Percentiles rank a stretch among this genome's conserved stretches.
phyloP scores from a whole-genome alignment of 164 flowering plant species.

The Stephania cephalantha region DNA sequence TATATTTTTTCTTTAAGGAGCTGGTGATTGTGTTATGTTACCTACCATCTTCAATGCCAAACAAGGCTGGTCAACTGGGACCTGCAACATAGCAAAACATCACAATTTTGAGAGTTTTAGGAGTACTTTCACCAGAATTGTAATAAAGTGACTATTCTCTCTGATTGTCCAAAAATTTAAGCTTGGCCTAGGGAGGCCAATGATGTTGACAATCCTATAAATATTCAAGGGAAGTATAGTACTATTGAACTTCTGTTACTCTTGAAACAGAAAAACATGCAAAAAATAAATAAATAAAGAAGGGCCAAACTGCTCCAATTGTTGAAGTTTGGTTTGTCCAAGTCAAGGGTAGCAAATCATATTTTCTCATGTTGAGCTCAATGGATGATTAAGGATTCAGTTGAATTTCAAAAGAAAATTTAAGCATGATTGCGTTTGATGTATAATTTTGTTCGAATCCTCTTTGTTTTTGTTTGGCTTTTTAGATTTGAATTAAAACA shows the following conservation, averaged over 20 bases:
- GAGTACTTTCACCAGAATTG: not conserved
- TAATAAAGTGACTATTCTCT: not conserved
- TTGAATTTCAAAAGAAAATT: too few species aligned
- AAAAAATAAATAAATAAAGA: not conserved
- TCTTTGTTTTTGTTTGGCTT: not conserved
- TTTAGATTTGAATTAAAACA: too few species aligned
- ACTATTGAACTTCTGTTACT: not conserved
- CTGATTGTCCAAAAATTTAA: not conserved
- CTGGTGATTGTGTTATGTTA: conserved; percentile 56
- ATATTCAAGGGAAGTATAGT: not conserved
- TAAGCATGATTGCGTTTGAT: too few species aligned
- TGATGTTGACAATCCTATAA: not conserved
- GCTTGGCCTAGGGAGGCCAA: not conserved
- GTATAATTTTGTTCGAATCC: not conserved
- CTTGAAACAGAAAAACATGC: not conserved
- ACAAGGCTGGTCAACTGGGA: conserved; percentile 81
- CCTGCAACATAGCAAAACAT: conserved; percentile 29
- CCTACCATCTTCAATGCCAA: conserved; percentile 58
- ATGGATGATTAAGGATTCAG: too few species aligned
- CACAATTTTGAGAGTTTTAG: not conserved
- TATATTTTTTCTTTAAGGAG: conserved; percentile 3
- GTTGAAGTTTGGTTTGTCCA: too few species aligned
- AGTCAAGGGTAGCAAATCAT: too few species aligned
- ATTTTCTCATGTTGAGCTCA: too few species aligned
- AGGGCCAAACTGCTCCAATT: not conserved